These are phyloP conservation scores for Aspergillus fischeri DNA, from an alignment of 2,329 filamentous ascomycete species.

Conservation along the genomic window DNA sequence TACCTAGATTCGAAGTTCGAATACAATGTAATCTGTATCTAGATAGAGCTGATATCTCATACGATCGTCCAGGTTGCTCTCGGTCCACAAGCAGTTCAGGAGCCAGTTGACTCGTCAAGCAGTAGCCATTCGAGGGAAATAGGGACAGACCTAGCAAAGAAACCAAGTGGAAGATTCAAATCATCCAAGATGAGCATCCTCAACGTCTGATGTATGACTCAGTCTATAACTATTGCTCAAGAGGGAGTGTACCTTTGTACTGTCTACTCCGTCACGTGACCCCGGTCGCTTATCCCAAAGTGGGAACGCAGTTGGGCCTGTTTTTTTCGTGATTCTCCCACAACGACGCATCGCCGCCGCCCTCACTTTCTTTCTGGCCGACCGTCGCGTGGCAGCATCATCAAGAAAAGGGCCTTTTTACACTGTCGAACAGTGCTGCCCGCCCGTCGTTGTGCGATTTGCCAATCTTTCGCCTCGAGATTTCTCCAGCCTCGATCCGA, in stretches of 20 bases:
- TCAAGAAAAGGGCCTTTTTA: conserved; percentile 14
- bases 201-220: neutral
- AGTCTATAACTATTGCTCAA: neutral
- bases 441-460: conserved; percentile 24
- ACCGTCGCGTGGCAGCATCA: conserved; percentile 36
- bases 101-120: neutral
- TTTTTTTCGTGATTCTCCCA: conserved; percentile 34
- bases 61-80: neutral
- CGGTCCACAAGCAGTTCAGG: neutral
- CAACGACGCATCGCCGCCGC: conserved; percentile 19
- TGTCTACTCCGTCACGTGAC: conserved; percentile 23
- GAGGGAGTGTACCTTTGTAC: neutral
- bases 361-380: conserved; percentile 12
- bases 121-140: neutral
- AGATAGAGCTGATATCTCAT: neutral
- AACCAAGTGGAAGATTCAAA: neutral
- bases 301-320: conserved; percentile 23
- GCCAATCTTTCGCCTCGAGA: conserved; percentile 9
- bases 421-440: conserved; percentile 27
- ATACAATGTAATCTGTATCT: neutral
- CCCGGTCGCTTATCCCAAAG: conserved; percentile 34
- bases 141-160: neutral
- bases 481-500: conserved; percentile 2
- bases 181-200: neutral
- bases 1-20: neutral